Conservation (phyloP, 306 rosid species). For the Canavalia gladiata region DNA sequence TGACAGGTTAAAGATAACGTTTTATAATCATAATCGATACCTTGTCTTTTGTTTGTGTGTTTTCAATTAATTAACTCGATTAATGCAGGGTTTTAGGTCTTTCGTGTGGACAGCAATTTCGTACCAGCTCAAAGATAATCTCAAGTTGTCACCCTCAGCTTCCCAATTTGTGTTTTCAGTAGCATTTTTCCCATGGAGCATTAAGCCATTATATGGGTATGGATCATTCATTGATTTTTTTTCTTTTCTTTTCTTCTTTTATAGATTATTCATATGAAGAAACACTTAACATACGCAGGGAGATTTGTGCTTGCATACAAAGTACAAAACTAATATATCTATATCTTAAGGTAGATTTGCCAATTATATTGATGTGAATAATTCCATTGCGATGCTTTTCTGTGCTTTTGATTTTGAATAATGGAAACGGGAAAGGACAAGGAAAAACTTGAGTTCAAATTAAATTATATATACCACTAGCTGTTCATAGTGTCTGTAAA, state of each 20-base stretch:
- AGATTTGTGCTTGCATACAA: conserved; percentile 1
- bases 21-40: conserved; percentile 10
- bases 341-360: conserved; percentile 1
- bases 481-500: neutral
- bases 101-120: conserved; percentile 93
- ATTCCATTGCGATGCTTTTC: conserved; percentile 15
- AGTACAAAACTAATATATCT: neutral
- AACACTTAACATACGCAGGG: neutral
- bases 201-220: conserved; percentile 90
- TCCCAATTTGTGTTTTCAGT: conserved; percentile 80
- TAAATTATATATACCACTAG: conserved; percentile 15
- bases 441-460: conserved; percentile 16
- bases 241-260: neutral
- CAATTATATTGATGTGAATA: neutral
- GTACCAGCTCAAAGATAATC: conserved; percentile 82
- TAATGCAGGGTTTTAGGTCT: conserved; percentile 85
- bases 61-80: conserved; percentile 3
- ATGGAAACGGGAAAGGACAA: conserved; percentile 1
- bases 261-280: neutral
- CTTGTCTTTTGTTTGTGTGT: conserved; percentile 3
- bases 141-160: conserved; percentile 81
- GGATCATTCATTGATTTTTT: neutral
- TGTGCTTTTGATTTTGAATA: conserved; percentile 20
- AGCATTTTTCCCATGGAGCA: conserved; percentile 91
- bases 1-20: conserved; percentile 4